Evolutionary conservation across 1,284 basidiomycete genomes (phyloP), one percentile per base, ranked within the genome.

Genomic region (Puccinia coronata): DNA sequence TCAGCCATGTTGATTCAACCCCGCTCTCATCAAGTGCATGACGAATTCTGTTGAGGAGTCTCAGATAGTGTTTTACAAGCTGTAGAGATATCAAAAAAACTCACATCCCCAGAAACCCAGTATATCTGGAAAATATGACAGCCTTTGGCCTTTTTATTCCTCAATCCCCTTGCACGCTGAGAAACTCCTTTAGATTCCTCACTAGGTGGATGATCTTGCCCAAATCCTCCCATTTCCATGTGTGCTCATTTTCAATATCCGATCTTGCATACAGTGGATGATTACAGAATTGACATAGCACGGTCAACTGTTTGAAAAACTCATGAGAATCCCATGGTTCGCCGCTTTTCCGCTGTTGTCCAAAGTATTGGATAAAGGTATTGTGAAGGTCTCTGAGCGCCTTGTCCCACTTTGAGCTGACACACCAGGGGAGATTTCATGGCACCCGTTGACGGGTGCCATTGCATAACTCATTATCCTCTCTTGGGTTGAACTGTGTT

Each of bases 41-140:
- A 34, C 28, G 9, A 65, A 65, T 65, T 9, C 61, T 65, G 28
- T 69, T 25, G 11, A 69, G 2, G n/a, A 25, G 5, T 9, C 12
- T 31, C 65, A 69, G 43, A 16, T 12, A 5, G 1, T 47, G 23
- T 23, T 31, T n/a, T 18, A 41, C 5, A 4, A 2, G n/a, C 16
- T 65, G 23, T 25, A 20, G 9, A 39, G 2, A 41, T 34, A 20
- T 65, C 39, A 39, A 23, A 36, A 2, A 39, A 5, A 57, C 61
- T 39, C 61, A 65, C 61, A 65, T 65, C 23, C 61, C 61, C 16
- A 65, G 31, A 39, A 65, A 65, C 8, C 61, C 61, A 65, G 61
- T 65, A 18, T 34, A 65, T 28, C 61, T 65, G 31, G 61, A 65
- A 39, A 65, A 65, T 65, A 65, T 39, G 11, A 65, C 61, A 5